Conservation (phyloP, 2,329 filamentous ascomycete genomes). For the Penicillium sp. region DNA sequence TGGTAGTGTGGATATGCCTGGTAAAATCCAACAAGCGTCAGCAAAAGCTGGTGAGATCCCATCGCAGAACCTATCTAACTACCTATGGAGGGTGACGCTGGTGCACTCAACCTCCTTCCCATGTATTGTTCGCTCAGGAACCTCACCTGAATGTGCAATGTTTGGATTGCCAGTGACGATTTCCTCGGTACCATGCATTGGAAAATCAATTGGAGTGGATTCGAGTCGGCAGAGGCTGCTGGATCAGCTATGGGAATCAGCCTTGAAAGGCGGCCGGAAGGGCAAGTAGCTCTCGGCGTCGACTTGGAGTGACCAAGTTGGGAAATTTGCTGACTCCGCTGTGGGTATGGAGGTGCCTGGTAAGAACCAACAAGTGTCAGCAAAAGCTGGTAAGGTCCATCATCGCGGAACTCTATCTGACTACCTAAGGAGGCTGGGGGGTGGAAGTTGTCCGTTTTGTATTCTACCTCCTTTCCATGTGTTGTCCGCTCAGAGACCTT, state of each 20-base stretch:
- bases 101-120: neutral
- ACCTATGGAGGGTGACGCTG: neutral
- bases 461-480: neutral
- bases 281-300: too few species aligned
- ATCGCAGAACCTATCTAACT: slow-evolving; percentile 1
- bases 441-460: neutral
- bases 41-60: neutral
- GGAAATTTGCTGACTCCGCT: too few species aligned
- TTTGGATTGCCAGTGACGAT: neutral
- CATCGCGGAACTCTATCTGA: neutral
- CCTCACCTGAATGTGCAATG: neutral
- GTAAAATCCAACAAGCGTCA: neutral
- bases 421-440: neutral
- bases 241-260: too few species aligned
- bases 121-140: neutral
- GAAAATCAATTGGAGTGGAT: neutral
- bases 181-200: too few species aligned
- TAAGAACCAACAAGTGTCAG: neutral
- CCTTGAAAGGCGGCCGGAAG: too few species aligned
- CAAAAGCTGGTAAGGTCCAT: neutral
- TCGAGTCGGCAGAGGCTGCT: too few species aligned
- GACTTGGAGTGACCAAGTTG: too few species aligned
- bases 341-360: neutral
- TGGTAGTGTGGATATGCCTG: too few species aligned
- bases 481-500: neutral